Percentiles rank a stretch among this genome's conserved stretches.
Conservation (phyloP, 2,329 filamentous ascomycete species). For the Chaetomium globosum region DNA sequence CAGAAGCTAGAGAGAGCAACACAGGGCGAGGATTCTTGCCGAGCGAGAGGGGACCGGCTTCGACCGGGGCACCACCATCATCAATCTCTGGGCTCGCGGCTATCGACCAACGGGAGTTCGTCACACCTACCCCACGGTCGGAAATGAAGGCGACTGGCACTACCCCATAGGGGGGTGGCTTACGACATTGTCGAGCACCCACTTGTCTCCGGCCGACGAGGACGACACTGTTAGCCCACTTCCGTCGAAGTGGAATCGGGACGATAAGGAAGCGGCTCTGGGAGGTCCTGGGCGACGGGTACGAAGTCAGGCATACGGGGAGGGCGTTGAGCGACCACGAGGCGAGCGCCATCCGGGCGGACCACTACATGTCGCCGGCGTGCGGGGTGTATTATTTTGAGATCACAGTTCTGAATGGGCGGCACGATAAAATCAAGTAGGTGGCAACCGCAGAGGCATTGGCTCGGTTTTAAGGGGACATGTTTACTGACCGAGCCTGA, state of each 20-base stretch:
- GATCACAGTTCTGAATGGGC: constrained; percentile 56
- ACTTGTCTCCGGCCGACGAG: constrained; percentile 52
- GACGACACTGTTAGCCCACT: constrained; percentile 65
- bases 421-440: constrained; percentile 54
- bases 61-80: constrained; percentile 11
- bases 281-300: constrained; percentile 73
- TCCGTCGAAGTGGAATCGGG: constrained; percentile 79
- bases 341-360: constrained; percentile 77
- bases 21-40: constrained; percentile 61
- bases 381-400: constrained; percentile 97
- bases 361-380: constrained; percentile 83
- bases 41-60: constrained; percentile 51
- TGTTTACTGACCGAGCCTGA: constrained; percentile 26
- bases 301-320: constrained; percentile 66
- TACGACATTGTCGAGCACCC: constrained; percentile 81
- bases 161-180: constrained; percentile 73
- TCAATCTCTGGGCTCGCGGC: constrained; percentile 3
- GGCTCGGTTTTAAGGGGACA: neutral
- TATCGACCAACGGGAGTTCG: constrained; percentile 24
- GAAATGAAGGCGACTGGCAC: constrained; percentile 59
- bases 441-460: neutral
- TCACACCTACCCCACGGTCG: constrained; percentile 34
- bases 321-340: constrained; percentile 65
- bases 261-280: constrained; percentile 72
- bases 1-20: constrained; percentile 71